These are phyloP conservation scores for Exophiala sp. DNA, from an alignment of 2,329 filamentous ascomycete genomes.

Conservation along the genomic window DNA sequence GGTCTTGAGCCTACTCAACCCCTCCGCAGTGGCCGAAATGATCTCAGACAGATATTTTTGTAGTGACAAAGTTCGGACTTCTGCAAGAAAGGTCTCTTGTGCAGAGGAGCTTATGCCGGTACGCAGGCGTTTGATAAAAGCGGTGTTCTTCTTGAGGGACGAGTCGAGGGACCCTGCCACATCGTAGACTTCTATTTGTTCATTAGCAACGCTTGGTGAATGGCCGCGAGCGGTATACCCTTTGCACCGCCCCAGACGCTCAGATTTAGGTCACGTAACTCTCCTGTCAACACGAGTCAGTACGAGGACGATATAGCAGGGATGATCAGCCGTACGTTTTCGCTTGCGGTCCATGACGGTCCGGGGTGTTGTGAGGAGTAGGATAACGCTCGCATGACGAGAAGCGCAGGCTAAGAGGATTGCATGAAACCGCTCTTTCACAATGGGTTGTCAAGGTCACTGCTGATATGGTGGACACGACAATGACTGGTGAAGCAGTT, in stretches of 20 bases:
- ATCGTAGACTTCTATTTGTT: conserved; percentile 66
- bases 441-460: conserved; percentile 9
- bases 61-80: conserved; percentile 84
- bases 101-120: conserved; percentile 80
- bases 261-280: conserved; percentile 84
- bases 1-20: conserved; percentile 84
- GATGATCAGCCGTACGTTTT: conserved; percentile 41
- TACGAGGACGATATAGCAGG: not conserved
- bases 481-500: not conserved
- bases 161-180: conserved; percentile 82
- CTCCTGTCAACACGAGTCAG: conserved; percentile 56
- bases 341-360: conserved; percentile 47
- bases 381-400: conserved; percentile 28
- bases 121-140: conserved; percentile 93
- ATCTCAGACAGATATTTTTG: conserved; percentile 98
- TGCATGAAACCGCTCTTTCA: conserved; percentile 15
- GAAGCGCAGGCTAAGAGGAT: conserved; percentile 5
- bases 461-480: conserved; percentile 3
- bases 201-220: conserved; percentile 12
- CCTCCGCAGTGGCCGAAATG: conserved; percentile 92
- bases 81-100: conserved; percentile 78
- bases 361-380: conserved; percentile 25
- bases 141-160: conserved; percentile 95
- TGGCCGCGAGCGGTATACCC: conserved; percentile 51
- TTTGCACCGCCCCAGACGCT: conserved; percentile 84